A percentile compares a stretch with the other conserved stretches of the same genome.
phyloP scores from a whole-genome alignment of 2,329 filamentous ascomycete genomes.

The Coniochaeta prunicola region DNA sequence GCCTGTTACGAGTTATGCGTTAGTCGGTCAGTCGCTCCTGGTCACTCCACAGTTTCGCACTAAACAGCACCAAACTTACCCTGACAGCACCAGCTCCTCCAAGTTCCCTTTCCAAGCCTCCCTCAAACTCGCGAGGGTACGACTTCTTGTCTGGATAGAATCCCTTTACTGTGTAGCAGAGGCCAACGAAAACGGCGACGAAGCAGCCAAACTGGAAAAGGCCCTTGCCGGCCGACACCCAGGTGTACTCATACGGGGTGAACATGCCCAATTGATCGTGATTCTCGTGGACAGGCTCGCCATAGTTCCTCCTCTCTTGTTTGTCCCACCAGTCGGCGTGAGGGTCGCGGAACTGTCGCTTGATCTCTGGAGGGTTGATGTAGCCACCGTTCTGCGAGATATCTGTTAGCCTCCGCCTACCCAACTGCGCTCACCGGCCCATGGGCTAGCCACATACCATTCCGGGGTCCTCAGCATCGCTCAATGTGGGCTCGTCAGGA shows the following conservation, averaged over 20 bases:
- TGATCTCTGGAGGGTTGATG: conserved; percentile 69
- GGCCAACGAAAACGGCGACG: conserved; percentile 51
- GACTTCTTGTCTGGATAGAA: conserved; percentile 67
- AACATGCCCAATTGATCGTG: conserved; percentile 90
- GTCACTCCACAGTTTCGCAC: neutral
- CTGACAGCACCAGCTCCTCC: conserved; percentile 60
- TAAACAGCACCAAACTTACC: conserved; percentile 41
- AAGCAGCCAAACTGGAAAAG: conserved; percentile 62
- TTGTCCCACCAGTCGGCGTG: conserved; percentile 95
- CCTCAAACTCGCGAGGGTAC: conserved; percentile 63
- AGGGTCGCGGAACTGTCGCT: conserved; percentile 89
- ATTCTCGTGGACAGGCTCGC: conserved; percentile 94
- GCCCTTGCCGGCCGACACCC: conserved; percentile 64
- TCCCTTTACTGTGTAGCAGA: conserved; percentile 60
- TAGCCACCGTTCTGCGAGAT: conserved; percentile 69
- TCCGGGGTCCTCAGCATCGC: conserved; percentile 56
- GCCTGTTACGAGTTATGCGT: conserved; percentile 27
- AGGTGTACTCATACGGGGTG: conserved; percentile 82
- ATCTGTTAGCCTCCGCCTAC: conserved; percentile 12
- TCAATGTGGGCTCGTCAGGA: conserved; percentile 37
- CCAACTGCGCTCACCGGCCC: neutral
- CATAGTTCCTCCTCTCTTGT: conserved; percentile 94
- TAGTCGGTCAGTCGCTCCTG: neutral
- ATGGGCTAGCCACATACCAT: conserved; percentile 43
- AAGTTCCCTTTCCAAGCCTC: conserved; percentile 66